Evolutionary conservation across 345 rosid species (phyloP).

Genomic region (Corymbia maculata): DNA sequence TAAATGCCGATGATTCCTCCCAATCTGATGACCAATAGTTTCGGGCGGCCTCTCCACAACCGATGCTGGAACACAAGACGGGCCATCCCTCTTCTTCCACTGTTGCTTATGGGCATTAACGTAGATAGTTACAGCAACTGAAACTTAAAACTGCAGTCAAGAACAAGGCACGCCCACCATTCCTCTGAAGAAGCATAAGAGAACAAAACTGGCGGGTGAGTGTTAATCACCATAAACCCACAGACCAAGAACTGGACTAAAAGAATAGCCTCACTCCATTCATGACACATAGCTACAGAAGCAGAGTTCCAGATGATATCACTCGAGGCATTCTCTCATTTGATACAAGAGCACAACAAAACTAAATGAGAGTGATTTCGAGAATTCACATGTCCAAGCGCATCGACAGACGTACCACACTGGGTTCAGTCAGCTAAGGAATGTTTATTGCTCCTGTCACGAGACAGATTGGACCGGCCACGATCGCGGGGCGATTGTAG

Average conservation of each 20-base stretch:
- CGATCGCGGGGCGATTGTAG: background rate
- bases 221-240: background rate
- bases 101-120: slow-evolving; percentile 11
- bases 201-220: background rate
- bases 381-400: background rate
- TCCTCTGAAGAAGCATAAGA: background rate
- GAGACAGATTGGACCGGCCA: background rate
- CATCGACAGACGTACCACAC: background rate
- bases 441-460: background rate
- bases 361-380: background rate
- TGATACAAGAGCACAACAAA: background rate
- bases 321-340: background rate
- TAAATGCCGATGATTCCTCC: background rate
- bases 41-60: background rate
- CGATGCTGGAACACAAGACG: background rate
- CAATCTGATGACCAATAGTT: background rate
- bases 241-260: background rate
- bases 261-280: background rate
- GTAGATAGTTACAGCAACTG: background rate
- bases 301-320: background rate
- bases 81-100: background rate
- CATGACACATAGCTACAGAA: background rate
- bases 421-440: background rate
- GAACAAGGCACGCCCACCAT: background rate
- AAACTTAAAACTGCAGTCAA: background rate